Base-by-base conservation (phyloP, 768 basidiomycete genomes). In the Tulasnella sp. region DNA sequence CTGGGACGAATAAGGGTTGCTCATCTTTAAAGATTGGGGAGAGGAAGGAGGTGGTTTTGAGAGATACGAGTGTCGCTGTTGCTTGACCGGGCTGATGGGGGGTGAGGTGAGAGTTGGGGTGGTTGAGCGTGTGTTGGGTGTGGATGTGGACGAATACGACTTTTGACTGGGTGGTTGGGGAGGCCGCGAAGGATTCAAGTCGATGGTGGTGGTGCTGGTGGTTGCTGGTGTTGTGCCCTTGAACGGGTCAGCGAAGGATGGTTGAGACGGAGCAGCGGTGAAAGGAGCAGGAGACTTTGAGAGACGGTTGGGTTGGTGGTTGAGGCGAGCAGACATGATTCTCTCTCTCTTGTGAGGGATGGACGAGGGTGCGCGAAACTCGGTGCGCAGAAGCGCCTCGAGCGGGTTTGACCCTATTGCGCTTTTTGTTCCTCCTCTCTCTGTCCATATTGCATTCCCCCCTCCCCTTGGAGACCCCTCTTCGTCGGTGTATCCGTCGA, bases 51-150 rank as follows among this genome's bases (percentile, higher is more conserved):
- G 76, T 34, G 75, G 46, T 56, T 58, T 76, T 27, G 58, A 40
- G 56, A 58, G 56, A n/a, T 77, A 58, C 48, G 76, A 77, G 31
- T 77, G 31, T 38, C 76, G 76, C 62, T 77, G 76, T 18, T 31
- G 56, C 56, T 40, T 34, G 39, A 31, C 56, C 56, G 42, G 44
- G 16, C 24, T 46, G 58, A 21, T 21, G 10, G 24, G 2, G 56
- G 56, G n/a, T 3, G 62, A 68, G 27, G 62, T 5, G 18, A 36
- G 34, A 18, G 76, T 77, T 27, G 76, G 76, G 39, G 76, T 58
- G 31, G 56, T 77, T 38, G 76, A 77, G 62, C 76, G 76, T 21
- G 52, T 62, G 46, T 58, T 52, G 38, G 76, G 46, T 38, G 62
- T 39, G 52, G 76, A 77, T 77, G 76, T 39, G 34, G 76, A 46